Conservation (phyloP, 345 rosid species). For the Brassica juncea region DNA sequence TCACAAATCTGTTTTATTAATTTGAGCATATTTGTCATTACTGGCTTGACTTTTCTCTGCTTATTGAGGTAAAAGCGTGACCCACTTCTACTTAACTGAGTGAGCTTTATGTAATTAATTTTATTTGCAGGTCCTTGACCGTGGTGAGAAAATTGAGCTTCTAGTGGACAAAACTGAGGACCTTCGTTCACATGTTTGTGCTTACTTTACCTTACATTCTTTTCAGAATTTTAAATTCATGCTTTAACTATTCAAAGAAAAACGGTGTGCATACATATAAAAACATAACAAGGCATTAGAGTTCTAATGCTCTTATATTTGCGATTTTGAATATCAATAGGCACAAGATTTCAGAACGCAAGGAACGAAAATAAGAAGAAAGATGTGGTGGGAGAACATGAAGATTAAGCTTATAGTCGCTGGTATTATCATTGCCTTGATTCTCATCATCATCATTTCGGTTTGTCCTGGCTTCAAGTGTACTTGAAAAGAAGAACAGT, state of each 20-base stretch:
- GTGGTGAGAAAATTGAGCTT: conserved; percentile 81
- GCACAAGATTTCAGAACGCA: conserved; percentile 78
- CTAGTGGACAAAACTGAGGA: conserved; percentile 77
- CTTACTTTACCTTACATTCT: not conserved
- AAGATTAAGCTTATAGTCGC: conserved; percentile 70
- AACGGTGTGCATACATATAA: not conserved
- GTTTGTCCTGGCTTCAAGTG: conserved; percentile 65
- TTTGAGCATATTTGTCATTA: not conserved
- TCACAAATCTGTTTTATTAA: not conserved
- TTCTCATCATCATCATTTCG: conserved; percentile 62
- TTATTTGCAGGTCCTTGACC: conserved; percentile 64
- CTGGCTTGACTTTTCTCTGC: not conserved
- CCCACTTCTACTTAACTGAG: not conserved
- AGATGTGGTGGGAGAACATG: conserved; percentile 86
- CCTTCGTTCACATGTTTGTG: conserved; percentile 66
- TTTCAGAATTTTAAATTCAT: not conserved
- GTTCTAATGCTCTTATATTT: not conserved
- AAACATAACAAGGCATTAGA: not conserved
- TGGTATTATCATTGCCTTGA: conserved; percentile 59
- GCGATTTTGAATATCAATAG: conserved; percentile 34
- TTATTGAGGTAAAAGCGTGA: not conserved
- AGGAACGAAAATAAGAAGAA: conserved; percentile 68
- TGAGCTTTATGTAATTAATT: not conserved
- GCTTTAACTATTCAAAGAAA: not conserved
- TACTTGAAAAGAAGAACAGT: conserved; percentile 1